Evolutionary conservation across 805 yeast genomes (phyloP).

Genomic region (Nakazawaea ishiwadae): DNA sequence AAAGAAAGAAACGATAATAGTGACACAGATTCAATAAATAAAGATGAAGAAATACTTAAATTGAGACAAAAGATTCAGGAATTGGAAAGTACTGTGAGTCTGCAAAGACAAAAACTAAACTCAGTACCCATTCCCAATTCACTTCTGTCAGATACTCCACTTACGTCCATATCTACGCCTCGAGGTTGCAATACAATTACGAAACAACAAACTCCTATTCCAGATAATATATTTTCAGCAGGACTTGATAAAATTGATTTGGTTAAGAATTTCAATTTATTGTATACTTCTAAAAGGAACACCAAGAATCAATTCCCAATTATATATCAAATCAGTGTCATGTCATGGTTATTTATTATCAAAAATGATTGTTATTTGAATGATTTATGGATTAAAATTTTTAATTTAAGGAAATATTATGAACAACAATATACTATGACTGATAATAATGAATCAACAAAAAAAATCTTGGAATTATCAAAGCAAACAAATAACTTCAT

Average conservation of each 20-base stretch:
- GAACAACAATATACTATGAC: conserved; percentile 29
- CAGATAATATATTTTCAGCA: conserved; percentile 4
- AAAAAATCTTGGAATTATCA: conserved; percentile 22
- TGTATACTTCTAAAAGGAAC: conserved; percentile 31
- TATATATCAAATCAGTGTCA: conserved; percentile 37
- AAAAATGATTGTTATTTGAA: conserved; percentile 54
- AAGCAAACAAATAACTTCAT: conserved; percentile 12
- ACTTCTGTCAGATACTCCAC: not conserved
- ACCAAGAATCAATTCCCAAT: conserved; percentile 31
- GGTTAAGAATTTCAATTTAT: conserved; percentile 27
- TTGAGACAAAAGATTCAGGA: conserved; percentile 22
- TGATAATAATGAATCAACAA: conserved; percentile 24
- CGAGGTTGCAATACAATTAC: not conserved
- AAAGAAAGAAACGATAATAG: conserved; percentile 6
- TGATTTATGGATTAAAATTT: conserved; percentile 42
- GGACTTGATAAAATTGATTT: conserved; percentile 21
- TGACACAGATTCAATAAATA: conserved; percentile 13
- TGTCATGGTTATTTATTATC: conserved; percentile 57
- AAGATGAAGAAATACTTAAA: conserved; percentile 20
- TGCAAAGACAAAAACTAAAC: conserved; percentile 1
- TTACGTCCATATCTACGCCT: not conserved
- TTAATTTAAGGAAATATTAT: conserved; percentile 30
- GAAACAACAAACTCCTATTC: not conserved
- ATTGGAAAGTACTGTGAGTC: conserved; percentile 20
- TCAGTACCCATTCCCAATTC: not conserved